phyloP scores from a whole-genome alignment of 2,329 filamentous ascomycete genomes.

The Dactylellina sp. region DNA sequence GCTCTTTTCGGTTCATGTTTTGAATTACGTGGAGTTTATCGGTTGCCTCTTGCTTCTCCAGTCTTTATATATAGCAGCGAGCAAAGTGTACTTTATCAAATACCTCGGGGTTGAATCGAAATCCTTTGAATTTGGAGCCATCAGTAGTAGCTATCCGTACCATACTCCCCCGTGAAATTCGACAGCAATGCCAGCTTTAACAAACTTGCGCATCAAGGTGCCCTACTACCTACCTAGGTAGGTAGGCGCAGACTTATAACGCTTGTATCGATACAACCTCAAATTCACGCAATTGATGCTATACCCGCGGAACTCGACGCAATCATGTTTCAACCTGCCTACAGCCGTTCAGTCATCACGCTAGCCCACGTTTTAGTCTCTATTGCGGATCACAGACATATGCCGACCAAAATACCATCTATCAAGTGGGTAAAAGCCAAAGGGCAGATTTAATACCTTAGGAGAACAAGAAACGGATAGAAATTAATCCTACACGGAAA shows the following conservation, averaged over 20 bases:
- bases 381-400: too few relatives aligned
- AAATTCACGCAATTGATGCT: slow-evolving; percentile 5
- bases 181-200: not conserved
- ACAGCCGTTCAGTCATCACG: too few relatives aligned
- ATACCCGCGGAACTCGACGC: not conserved
- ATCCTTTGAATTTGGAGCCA: slow-evolving; percentile 19
- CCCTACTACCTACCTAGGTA: too few relatives aligned
- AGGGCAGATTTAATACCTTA: too few relatives aligned
- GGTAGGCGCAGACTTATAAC: too few relatives aligned
- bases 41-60: slow-evolving; percentile 21
- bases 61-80: slow-evolving; percentile 5
- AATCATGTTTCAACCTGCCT: not conserved
- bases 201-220: slow-evolving; percentile 5
- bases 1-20: slow-evolving; percentile 7
- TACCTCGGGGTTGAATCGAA: slow-evolving; percentile 21
- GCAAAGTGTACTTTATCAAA: slow-evolving; percentile 26
- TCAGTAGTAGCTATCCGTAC: slow-evolving; percentile 6
- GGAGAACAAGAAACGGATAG: too few relatives aligned
- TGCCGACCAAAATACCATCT: too few relatives aligned
- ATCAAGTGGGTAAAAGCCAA: too few relatives aligned
- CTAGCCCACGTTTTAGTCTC: too few relatives aligned
- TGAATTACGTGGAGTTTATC: slow-evolving; percentile 27
- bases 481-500: too few relatives aligned
- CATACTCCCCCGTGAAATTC: not conserved
- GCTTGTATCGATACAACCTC: slow-evolving; percentile 1